A percentile compares a stretch with the other conserved stretches of the same genome.
phyloP scores from a whole-genome alignment of 768 basidiomycete species.

The Tubosaeta sp. region DNA sequence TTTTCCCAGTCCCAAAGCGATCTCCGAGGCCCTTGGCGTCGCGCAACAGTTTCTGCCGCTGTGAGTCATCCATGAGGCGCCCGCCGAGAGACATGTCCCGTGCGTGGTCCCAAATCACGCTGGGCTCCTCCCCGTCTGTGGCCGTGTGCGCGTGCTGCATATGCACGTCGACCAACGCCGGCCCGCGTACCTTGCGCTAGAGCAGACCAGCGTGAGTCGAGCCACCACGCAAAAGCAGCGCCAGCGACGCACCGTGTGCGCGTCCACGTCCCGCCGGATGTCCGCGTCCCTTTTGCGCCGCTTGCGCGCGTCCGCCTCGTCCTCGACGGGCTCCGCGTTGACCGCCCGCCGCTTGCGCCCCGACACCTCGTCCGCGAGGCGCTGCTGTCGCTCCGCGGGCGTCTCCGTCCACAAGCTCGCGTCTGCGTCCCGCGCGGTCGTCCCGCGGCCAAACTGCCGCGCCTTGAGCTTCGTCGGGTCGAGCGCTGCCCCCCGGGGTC shows the following conservation, averaged over 20 bases:
- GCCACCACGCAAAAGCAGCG: neutral
- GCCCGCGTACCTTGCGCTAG: conserved; percentile 47
- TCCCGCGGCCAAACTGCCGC: conserved; percentile 65
- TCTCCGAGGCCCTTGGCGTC: conserved; percentile 82
- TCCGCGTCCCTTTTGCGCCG: conserved; percentile 62
- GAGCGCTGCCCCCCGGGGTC: conserved; percentile 46
- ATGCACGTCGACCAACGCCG: conserved; percentile 56
- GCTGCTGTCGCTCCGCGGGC: conserved; percentile 84
- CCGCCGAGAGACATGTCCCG: conserved; percentile 89
- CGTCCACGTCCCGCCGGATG: conserved; percentile 68
- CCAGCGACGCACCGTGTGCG: conserved; percentile 59
- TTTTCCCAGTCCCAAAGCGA: conserved; percentile 72
- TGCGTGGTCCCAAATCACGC: conserved; percentile 87
- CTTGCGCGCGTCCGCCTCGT: conserved; percentile 40
- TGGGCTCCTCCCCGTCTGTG: conserved; percentile 44
- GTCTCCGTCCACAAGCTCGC: conserved; percentile 95
- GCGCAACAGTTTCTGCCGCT: conserved; percentile 69
- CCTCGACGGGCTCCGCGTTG: conserved; percentile 44
- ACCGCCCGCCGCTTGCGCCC: conserved; percentile 78
- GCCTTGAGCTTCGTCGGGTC: conserved; percentile 83
- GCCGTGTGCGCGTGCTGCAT: conserved; percentile 26
- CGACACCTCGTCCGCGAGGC: conserved; percentile 91
- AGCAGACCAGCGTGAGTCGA: neutral
- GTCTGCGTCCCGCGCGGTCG: conserved; percentile 43
- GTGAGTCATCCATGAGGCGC: conserved; percentile 83